Evolutionary conservation across 2,329 filamentous ascomycete species (phyloP), one percentile per base, ranked within the genome.

Genomic region (Trichoderma gracile): DNA sequence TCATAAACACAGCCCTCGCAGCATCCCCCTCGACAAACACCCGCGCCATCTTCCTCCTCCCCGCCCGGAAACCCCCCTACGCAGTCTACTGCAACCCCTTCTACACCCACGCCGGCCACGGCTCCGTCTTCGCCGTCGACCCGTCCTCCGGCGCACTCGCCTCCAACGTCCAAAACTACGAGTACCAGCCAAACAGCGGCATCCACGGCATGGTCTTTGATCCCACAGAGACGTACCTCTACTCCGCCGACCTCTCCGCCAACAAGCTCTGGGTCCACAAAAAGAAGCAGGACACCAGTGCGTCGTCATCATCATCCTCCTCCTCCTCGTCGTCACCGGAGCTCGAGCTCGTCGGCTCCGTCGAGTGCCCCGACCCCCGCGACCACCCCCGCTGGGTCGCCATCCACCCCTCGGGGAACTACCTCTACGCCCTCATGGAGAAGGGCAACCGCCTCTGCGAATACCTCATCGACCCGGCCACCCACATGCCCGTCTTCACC

Each of bases 381-480:
- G 92, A 96, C 76, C 92, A 95, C 75, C 92, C 92, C 17, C 86
- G 92, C 72, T 96, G 92, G 92, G 90, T 96, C 15, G 91, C 91
- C 70, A 89, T 96, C 74, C 90, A 94, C 75, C 89, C 89, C 3
- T 85, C 85, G 1, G 91, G 91, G 21, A 84, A 87, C 65, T 93
- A 92, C 76, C 82, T 96, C 64, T 96, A 96, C 78, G 91, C 86
- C 8, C 82, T 96, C 70, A 96, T 95, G 90, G 92, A 96, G 78
- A 89, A 88, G n/a, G 91, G 92, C 62, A 96, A 96, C 79, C 82
- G 89, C 58, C 79, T 96, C 64, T 92, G 87, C 75, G 89, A 93
- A 71, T 96, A 95, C 77, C 83, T 90, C 68, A 87, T 96, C 76
- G 89, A 95, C 75, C 85, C 87, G 63, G 75, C 80, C 50, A 91